phyloP scores from a whole-genome alignment of 108 stramenopile species.

The Cyclostephanos invisitatus region DNA sequence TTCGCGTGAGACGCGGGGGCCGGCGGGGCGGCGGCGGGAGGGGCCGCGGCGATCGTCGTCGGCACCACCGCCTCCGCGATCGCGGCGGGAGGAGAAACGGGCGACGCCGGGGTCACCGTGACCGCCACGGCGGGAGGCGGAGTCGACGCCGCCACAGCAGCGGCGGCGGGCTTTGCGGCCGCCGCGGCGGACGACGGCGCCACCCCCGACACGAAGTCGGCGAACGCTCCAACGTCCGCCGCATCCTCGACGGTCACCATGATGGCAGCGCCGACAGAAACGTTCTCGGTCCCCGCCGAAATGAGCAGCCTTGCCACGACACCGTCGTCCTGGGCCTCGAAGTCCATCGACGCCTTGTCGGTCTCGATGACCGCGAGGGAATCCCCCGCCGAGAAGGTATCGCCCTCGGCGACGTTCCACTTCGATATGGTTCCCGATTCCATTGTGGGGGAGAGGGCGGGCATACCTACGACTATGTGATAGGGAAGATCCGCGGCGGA shows the following conservation, averaged over 20 bases:
- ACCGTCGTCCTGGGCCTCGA: constrained; percentile 97
- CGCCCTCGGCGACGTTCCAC: constrained; percentile 90
- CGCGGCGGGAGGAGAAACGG: constrained; percentile 8
- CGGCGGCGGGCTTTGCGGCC: constrained; percentile 29
- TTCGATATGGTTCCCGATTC: constrained; percentile 85
- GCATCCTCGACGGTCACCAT: constrained; percentile 87
- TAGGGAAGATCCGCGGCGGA: constrained; percentile 61
- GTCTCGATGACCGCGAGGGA: constrained; percentile 96
- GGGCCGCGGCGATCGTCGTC: constrained; percentile 25
- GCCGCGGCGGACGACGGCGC: constrained; percentile 34
- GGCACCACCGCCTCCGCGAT: constrained; percentile 27
- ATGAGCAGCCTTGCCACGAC: constrained; percentile 68
- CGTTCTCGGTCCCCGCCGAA: constrained; percentile 57
- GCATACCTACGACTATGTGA: constrained; percentile 92
- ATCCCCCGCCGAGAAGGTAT: constrained; percentile 89
- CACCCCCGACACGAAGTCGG: constrained; percentile 64
- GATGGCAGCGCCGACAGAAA: constrained; percentile 60
- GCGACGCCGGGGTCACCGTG: constrained; percentile 20
- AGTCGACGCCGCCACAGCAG: constrained; percentile 27
- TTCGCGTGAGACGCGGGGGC: constrained; percentile 34
- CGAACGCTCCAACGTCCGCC: constrained; percentile 86
- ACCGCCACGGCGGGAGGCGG: constrained; percentile 14
- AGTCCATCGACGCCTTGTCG: constrained; percentile 97
- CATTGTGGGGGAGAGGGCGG: constrained; percentile 96
- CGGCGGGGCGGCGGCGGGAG: constrained; percentile 41